phyloP scores from a whole-genome alignment of 1,139 yeast species.

The Candida buenavistaensis region DNA sequence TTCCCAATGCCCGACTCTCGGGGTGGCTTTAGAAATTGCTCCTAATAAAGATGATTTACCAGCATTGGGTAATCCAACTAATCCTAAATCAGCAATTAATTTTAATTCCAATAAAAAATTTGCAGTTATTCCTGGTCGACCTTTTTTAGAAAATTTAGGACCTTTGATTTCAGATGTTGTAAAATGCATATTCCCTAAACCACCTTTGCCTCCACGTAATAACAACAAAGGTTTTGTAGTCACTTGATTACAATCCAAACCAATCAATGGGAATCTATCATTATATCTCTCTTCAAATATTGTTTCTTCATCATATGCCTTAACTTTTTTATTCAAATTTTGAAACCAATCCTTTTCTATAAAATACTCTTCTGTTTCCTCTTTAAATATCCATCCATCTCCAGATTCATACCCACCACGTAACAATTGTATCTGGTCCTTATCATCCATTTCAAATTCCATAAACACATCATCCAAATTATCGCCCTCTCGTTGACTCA shows the following conservation, averaged over 20 bases:
- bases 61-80: conserved; percentile 95
- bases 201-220: conserved; percentile 86
- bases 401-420: conserved; percentile 64
- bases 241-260: conserved; percentile 70
- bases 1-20: conserved; percentile 95
- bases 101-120: conserved; percentile 80
- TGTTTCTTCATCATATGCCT: conserved; percentile 60
- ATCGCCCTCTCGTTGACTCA: conserved; percentile 26
- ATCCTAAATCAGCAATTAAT: conserved; percentile 86
- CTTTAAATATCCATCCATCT: conserved; percentile 86
- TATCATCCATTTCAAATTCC: conserved; percentile 26
- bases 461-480: conserved; percentile 28
- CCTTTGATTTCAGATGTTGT: conserved; percentile 79
- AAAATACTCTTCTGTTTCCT: conserved; percentile 70
- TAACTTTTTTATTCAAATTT: conserved; percentile 62
- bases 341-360: conserved; percentile 61
- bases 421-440: conserved; percentile 50
- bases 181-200: conserved; percentile 95
- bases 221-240: conserved; percentile 68
- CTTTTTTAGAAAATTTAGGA: conserved; percentile 83
- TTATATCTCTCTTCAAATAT: conserved; percentile 56
- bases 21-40: conserved; percentile 88
- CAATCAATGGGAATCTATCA: conserved; percentile 77
- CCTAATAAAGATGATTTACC: conserved; percentile 88
- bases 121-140: conserved; percentile 68